Conservation (phyloP, 2,329 filamentous ascomycete species). For the Talaromyces amestolkiae region DNA sequence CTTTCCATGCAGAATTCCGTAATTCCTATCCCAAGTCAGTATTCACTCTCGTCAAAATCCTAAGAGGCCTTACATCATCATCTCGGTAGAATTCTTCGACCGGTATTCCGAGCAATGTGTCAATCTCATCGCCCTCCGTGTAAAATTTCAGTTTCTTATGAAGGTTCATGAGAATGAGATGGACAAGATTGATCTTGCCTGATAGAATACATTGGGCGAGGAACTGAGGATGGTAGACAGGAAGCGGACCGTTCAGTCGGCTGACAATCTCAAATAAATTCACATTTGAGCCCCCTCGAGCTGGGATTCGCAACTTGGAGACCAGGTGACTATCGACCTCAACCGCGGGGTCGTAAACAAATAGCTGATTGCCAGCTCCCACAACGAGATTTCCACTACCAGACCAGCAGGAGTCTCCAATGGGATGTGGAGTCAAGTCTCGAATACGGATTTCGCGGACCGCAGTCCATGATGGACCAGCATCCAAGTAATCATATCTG, state of each 20-base stretch:
- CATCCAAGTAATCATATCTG: conserved; percentile 86
- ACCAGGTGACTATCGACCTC: conserved; percentile 61
- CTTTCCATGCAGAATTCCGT: conserved; percentile 47
- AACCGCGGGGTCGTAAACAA: conserved; percentile 76
- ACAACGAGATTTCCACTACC: conserved; percentile 80
- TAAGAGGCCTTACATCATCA: conserved; percentile 9
- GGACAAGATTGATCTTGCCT: conserved; percentile 71
- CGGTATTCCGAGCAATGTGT: conserved; percentile 68
- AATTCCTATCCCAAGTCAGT: conserved; percentile 27
- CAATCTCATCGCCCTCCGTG: conserved; percentile 74
- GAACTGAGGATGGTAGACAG: conserved; percentile 89
- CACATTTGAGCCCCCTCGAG: conserved; percentile 50
- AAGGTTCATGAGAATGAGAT: conserved; percentile 68
- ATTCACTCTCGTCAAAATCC: neutral
- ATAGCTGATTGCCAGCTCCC: conserved; percentile 86
- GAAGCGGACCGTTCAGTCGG: conserved; percentile 79
- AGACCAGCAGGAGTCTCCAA: conserved; percentile 91
- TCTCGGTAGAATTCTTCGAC: conserved; percentile 50
- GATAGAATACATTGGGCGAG: conserved; percentile 80
- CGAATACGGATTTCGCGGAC: conserved; percentile 79
- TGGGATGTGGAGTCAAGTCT: conserved; percentile 80
- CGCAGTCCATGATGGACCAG: conserved; percentile 83
- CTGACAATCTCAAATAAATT: conserved; percentile 81
- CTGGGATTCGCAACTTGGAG: conserved; percentile 52
- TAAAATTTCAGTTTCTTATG: conserved; percentile 78